Base-by-base conservation (phyloP, 2,329 filamentous ascomycete species). In the Knoxdaviesia proteae region DNA sequence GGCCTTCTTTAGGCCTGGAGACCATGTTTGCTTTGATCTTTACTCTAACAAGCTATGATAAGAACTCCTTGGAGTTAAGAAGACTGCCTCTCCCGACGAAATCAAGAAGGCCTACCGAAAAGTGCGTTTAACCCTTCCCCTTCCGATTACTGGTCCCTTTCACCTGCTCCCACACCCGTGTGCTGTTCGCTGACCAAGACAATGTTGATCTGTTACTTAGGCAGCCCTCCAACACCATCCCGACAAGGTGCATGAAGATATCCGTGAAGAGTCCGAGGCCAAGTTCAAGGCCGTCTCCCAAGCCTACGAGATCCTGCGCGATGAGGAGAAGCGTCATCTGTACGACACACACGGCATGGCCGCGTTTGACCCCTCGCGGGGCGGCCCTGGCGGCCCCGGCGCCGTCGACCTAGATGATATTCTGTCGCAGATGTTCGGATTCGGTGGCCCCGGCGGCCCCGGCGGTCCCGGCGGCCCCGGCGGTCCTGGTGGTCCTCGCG, bases 91-190 rank as follows among this genome's bases (percentile, higher is more conserved):
- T 47, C 78, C 80, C 53, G 74, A 80, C 44, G 82, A 94, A 53
- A 81, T 96, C 62, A 92, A 90, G 60, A 94, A 94, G 63, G 87
- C 87, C 47, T 94, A 94, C 64, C 81, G 88, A 63, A 94, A 93
- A 73, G 87, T 87, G 52, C 52, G 63, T 56, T 42, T n/a, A 43
- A 44, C 7, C 30, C 29, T 31, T 9, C 11, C 46, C 6, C 11
- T 5, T 36, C 32, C 33, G 6, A 6, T 33, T 29, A 34, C 36
- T 9, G 20, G 34, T 7, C n/a, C 11, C 9, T 41, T 9, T 30
- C 42, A 10, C n/a, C 9, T 10, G 30, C n/a, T 10, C 38, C 29
- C 30, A 42, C 44, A n/a, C 38, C n/a, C 36, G 11, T 44, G 31
- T 37, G 39, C 47, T 49, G 30, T 50, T 44, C 20, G 20, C 20